Conservation (phyloP, 2,329 filamentous ascomycete genomes). For the Penicillium sp. region DNA sequence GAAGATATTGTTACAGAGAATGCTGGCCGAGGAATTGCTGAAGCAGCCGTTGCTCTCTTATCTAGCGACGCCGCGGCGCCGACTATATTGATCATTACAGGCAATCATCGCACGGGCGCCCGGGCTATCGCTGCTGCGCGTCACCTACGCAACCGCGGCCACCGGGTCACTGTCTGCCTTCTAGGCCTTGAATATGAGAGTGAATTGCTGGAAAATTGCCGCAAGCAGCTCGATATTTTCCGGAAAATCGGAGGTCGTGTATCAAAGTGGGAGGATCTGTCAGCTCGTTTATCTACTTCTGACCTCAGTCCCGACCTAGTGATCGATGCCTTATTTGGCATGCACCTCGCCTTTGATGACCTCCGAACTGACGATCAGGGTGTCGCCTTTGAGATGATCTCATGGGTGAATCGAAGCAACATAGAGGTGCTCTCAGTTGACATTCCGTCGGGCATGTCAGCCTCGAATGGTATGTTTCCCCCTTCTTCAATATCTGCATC, state of each 20-base stretch:
- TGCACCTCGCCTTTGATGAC: slow-evolving; percentile 86
- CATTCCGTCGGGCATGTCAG: slow-evolving; percentile 84
- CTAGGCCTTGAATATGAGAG: slow-evolving; percentile 81
- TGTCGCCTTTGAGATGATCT: slow-evolving; percentile 83
- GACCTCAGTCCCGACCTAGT: slow-evolving; percentile 74
- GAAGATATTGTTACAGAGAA: slow-evolving; percentile 93
- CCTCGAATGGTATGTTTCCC: slow-evolving; percentile 66
- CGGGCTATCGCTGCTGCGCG: slow-evolving; percentile 82
- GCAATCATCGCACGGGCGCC: slow-evolving; percentile 89
- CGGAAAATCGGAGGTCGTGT: slow-evolving; percentile 79
- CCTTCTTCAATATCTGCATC: slow-evolving; percentile 27
- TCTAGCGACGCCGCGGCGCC: slow-evolving; percentile 57
- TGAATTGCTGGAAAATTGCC: slow-evolving; percentile 76
- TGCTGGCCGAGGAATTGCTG: slow-evolving; percentile 82
- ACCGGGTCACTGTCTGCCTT: slow-evolving; percentile 79
- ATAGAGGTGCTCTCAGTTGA: slow-evolving; percentile 85
- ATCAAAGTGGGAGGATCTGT: slow-evolving; percentile 60
- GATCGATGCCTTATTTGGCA: slow-evolving; percentile 83
- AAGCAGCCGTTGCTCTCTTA: slow-evolving; percentile 69
- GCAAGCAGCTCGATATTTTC: slow-evolving; percentile 80
- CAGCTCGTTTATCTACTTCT: slow-evolving; percentile 51
- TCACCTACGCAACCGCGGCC: slow-evolving; percentile 79
- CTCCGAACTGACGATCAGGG: slow-evolving; percentile 79
- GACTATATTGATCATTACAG: slow-evolving; percentile 76
- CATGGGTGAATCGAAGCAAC: slow-evolving; percentile 88